Evolutionary conservation across 2,329 filamentous ascomycete species (phyloP), one percentile per base, ranked within the genome.

Genomic region (Rutstroemia sp.): DNA sequence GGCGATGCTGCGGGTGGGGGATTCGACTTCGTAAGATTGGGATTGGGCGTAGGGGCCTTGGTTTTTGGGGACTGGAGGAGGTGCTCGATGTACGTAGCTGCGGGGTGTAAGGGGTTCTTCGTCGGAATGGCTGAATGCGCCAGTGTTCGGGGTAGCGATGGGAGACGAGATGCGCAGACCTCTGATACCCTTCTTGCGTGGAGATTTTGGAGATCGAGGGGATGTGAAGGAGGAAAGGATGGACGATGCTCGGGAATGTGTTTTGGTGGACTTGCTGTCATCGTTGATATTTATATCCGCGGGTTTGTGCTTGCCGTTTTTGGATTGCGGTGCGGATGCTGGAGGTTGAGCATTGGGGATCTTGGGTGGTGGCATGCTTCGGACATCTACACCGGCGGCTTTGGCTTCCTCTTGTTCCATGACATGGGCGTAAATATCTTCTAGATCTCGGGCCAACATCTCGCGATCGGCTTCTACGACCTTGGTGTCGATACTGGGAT

Each of bases 351-450:
- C 55, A 58, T 61, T 57, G 10, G 49, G 49, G 57, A 66, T 50
- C 42, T 61, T 63, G 46, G 67, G 68, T 8, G 60, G 57, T 46
- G 72, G 72, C 39, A 76, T 73, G 5, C 68, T 70, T 21, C 78
- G 75, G 46, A 81, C 73, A 17, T 71, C 70, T 44, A 80, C 67
- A 34, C 83, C 82, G 48, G 76, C 76, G 61, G 78, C 75, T 69
- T 84, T 86, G 51, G 82, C 82, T 57, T 80, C 82, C 67, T 96
- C 92, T 65, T 95, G 88, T 70, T 91, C 89, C 84, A 96, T 87
- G 61, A 96, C 92, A 63, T 91, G 87, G 60, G 86, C 90, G 73
- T 96, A 97, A 70, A 97, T 84, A 65, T 89, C 84, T 71, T 96
- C 91, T 71, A 96, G 84, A 70, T 96, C 88, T 62, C 86, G 78